Evolutionary conservation across 2,329 filamentous ascomycete genomes (phyloP).

Genomic region (Penicillium sp.): DNA sequence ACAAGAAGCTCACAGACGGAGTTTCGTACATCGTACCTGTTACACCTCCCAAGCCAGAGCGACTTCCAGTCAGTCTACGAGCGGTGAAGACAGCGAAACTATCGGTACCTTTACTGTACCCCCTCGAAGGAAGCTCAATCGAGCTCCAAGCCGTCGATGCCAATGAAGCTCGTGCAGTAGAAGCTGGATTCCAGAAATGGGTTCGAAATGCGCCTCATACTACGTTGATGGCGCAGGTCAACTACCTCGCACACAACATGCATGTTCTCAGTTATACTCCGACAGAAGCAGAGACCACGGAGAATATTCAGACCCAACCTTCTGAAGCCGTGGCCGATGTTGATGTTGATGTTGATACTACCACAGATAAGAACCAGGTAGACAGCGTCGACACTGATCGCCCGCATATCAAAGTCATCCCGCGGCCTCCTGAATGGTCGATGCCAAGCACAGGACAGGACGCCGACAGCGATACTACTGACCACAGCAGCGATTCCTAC

Average conservation of each 20-base stretch:
- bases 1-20: constrained; percentile 66
- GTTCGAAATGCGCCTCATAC: constrained; percentile 55
- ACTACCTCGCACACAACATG: constrained; percentile 69
- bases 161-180: constrained; percentile 58
- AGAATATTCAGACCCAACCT: neutral
- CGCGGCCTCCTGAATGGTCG: constrained; percentile 73
- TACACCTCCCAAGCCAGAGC: constrained; percentile 58
- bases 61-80: constrained; percentile 60
- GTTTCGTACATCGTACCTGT: constrained; percentile 67
- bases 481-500: constrained; percentile 25
- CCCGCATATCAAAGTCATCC: constrained; percentile 66
- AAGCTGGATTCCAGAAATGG: constrained; percentile 62
- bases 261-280: constrained; percentile 57
- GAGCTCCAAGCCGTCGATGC: constrained; percentile 62
- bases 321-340: neutral
- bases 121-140: constrained; percentile 63
- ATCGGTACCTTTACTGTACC: constrained; percentile 67
- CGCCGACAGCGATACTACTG: constrained; percentile 29
- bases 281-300: neutral
- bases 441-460: constrained; percentile 26
- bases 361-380: neutral
- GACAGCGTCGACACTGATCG: constrained; percentile 39
- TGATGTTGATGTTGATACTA: neutral
- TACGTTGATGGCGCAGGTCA: constrained; percentile 69
- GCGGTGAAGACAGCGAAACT: constrained; percentile 62